Evolutionary conservation across 257 asterid genomes (phyloP).

Genomic region (Fraxinus excelsior): DNA sequence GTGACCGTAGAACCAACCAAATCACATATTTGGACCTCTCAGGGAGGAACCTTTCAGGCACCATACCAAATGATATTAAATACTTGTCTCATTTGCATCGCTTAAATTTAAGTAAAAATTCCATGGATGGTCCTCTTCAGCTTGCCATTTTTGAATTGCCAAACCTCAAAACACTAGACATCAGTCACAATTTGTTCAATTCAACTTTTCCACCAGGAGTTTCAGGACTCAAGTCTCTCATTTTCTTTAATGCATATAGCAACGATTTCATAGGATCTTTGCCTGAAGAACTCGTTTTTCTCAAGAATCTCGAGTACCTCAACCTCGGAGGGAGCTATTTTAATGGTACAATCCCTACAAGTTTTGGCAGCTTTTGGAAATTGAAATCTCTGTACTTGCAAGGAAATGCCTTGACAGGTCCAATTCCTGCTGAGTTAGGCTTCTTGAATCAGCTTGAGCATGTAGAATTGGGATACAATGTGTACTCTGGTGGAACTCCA

Average conservation of each 20-base stretch:
- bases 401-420: constrained; percentile 41
- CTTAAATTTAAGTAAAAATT: constrained; percentile 72
- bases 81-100: constrained; percentile 52
- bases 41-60: constrained; percentile 70
- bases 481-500: constrained; percentile 40
- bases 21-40: constrained; percentile 69
- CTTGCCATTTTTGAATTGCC: constrained; percentile 57
- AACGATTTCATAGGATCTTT: constrained; percentile 69
- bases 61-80: constrained; percentile 46
- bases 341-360: constrained; percentile 61
- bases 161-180: constrained; percentile 58
- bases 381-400: constrained; percentile 55
- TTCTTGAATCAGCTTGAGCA: constrained; percentile 34
- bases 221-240: constrained; percentile 58
- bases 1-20: constrained; percentile 49
- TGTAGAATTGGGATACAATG: constrained; percentile 38
- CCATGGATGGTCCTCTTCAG: constrained; percentile 61
- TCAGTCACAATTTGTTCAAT: constrained; percentile 66
- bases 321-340: constrained; percentile 94
- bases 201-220: constrained; percentile 65
- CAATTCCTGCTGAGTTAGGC: constrained; percentile 39
- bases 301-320: constrained; percentile 67
- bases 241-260: constrained; percentile 61
- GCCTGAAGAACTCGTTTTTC: constrained; percentile 55
- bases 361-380: constrained; percentile 48